These are phyloP conservation scores for Cryphonectria carpinicola DNA, from an alignment of 2,329 filamentous ascomycete species.

Conservation along the genomic window DNA sequence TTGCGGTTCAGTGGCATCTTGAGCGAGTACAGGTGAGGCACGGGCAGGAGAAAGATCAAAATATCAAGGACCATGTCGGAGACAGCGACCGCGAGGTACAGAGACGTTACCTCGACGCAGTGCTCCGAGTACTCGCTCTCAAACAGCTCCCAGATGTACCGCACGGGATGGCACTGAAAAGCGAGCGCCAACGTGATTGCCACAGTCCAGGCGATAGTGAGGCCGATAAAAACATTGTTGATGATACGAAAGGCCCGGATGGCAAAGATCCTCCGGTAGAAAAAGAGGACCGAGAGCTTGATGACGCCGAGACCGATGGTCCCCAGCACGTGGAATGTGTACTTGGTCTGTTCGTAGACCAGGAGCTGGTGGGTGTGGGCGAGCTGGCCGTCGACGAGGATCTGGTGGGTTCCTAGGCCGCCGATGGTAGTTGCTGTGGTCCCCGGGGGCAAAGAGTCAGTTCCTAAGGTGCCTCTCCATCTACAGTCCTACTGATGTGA, in stretches of 20 bases:
- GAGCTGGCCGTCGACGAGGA: constrained; percentile 14
- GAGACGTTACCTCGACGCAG: neutral
- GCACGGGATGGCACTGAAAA: constrained; percentile 10
- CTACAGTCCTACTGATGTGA: neutral
- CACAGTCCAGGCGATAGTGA: constrained; percentile 10
- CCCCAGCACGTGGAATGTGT: constrained; percentile 5
- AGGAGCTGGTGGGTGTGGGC: constrained; percentile 11
- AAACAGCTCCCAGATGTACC: constrained; percentile 7
- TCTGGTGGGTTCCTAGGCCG: constrained; percentile 7
- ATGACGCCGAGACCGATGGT: constrained; percentile 10
- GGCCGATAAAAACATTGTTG: constrained; percentile 5
- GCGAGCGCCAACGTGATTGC: neutral
- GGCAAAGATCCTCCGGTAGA: constrained; percentile 14
- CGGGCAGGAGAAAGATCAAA: constrained; percentile 18
- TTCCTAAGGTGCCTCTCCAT: neutral
- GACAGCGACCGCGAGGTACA: constrained; percentile 59
- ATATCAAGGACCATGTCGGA: constrained; percentile 22
- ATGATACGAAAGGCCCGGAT: neutral
- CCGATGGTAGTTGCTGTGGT: constrained; percentile 5
- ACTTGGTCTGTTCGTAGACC: constrained; percentile 12
- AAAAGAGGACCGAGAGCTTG: constrained; percentile 16
- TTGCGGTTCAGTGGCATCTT: constrained; percentile 16
- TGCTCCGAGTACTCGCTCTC: constrained; percentile 1
- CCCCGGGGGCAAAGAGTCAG: neutral
- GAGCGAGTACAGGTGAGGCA: constrained; percentile 9